These are phyloP conservation scores for Aureobasidium sp. DNA, from an alignment of 2,329 filamentous ascomycete genomes.

Conservation along the genomic window DNA sequence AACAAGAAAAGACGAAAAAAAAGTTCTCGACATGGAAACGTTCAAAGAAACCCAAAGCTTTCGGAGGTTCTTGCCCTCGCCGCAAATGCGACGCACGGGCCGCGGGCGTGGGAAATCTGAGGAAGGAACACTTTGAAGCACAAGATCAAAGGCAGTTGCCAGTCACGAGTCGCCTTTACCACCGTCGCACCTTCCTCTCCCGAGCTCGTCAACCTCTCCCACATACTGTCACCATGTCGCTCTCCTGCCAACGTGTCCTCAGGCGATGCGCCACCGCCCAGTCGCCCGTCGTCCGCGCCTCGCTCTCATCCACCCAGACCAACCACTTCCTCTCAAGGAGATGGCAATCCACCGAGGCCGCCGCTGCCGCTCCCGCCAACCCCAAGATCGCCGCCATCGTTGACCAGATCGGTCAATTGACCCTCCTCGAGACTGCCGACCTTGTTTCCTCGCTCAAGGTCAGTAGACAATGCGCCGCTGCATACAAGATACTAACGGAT, in stretches of 20 bases:
- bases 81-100: conserved; percentile 7
- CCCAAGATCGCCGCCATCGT: conserved; percentile 94
- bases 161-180: background rate
- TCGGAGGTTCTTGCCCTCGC: conserved; percentile 11
- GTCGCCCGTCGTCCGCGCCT: conserved; percentile 16
- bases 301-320: conserved; percentile 8
- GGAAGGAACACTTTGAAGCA: conserved; percentile 8
- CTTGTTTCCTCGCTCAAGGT: conserved; percentile 94
- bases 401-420: conserved; percentile 98
- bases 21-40: background rate
- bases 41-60: conserved; percentile 8
- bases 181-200: conserved; percentile 8
- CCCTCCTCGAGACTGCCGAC: conserved; percentile 92
- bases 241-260: conserved; percentile 34
- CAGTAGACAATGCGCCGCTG: conserved; percentile 18
- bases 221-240: conserved; percentile 31
- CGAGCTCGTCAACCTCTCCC: conserved; percentile 5
- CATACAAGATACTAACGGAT: conserved; percentile 2
- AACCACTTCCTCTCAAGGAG: conserved; percentile 42
- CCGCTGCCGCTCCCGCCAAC: conserved; percentile 44
- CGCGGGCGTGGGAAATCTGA: conserved; percentile 2
- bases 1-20: background rate
- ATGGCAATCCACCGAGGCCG: conserved; percentile 77
- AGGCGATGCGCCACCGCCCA: conserved; percentile 33
- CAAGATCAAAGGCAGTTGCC: background rate